Evolutionary conservation across 2,329 filamentous ascomycete genomes (phyloP).

Genomic region (Fusarium buharicum): DNA sequence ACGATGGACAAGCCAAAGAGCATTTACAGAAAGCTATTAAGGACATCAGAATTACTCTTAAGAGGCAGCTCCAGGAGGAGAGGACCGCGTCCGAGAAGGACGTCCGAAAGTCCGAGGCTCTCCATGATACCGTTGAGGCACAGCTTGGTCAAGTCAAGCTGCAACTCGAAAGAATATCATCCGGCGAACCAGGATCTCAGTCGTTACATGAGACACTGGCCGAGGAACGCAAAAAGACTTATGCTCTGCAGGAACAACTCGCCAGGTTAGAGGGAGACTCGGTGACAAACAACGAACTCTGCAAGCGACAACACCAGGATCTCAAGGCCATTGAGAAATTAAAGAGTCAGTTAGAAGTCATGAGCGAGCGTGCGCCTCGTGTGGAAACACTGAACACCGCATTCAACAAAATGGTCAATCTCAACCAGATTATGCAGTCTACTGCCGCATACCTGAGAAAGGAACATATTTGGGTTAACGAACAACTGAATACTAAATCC

Average conservation of each 20-base stretch:
- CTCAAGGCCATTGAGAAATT: slow-evolving; percentile 43
- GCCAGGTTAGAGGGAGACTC: slow-evolving; percentile 38
- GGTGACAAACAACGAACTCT: slow-evolving; percentile 32
- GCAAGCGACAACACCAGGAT: slow-evolving; percentile 45
- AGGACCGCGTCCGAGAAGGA: slow-evolving; percentile 31
- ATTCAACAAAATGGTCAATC: slow-evolving; percentile 43
- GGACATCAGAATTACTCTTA: slow-evolving; percentile 37
- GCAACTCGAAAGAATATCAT: slow-evolving; percentile 20
- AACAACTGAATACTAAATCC: slow-evolving; percentile 32
- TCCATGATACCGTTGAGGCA: slow-evolving; percentile 28
- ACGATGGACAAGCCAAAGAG: slow-evolving; percentile 25
- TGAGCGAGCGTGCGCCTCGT: slow-evolving; percentile 41
- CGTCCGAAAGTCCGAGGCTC: slow-evolving; percentile 24
- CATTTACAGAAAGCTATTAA: slow-evolving; percentile 32
- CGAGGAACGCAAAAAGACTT: slow-evolving; percentile 22
- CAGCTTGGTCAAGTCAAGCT: slow-evolving; percentile 38
- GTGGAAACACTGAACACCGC: slow-evolving; percentile 41
- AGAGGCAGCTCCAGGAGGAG: slow-evolving; percentile 39
- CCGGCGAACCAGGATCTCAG: neutral
- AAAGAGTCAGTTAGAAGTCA: slow-evolving; percentile 39
- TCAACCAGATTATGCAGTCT: slow-evolving; percentile 46
- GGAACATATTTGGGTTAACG: slow-evolving; percentile 47
- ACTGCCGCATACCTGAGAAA: slow-evolving; percentile 45
- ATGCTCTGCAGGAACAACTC: slow-evolving; percentile 36
- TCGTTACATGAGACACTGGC: slow-evolving; percentile 15